A percentile compares a stretch with the other conserved stretches of the same genome.
Evolutionary conservation across 768 basidiomycete species (phyloP).

Genomic region (Hericium coralloides): DNA sequence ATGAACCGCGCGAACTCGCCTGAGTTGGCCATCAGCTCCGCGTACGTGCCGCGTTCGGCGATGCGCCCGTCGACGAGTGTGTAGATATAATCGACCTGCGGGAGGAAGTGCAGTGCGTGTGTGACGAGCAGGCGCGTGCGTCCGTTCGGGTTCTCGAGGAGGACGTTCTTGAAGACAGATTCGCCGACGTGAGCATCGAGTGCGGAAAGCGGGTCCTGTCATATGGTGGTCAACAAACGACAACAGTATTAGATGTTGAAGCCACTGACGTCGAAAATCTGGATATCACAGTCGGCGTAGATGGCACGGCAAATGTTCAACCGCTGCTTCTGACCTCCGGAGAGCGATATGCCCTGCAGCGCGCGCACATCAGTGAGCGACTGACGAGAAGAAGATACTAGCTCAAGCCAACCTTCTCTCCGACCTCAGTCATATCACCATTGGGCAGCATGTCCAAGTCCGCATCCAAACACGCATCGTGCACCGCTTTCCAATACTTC

Average conservation of each 20-base stretch:
- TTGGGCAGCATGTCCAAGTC: conserved; percentile 71
- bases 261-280: conserved; percentile 69
- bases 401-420: conserved; percentile 41
- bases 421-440: conserved; percentile 80
- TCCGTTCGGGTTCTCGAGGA: conserved; percentile 48
- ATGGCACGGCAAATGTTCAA: conserved; percentile 82
- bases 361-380: too few relatives aligned
- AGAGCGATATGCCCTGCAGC: conserved; percentile 69
- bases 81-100: conserved; percentile 80
- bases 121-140: conserved; percentile 89
- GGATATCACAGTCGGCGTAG: conserved; percentile 79
- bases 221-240: too few relatives aligned
- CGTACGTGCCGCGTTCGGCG: conserved; percentile 73
- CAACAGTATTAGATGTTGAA: too few relatives aligned
- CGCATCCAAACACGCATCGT: conserved; percentile 68
- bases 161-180: conserved; percentile 76
- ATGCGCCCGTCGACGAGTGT: conserved; percentile 70
- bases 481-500: conserved; percentile 73
- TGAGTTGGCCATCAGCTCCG: conserved; percentile 52
- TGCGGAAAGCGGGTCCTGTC: conserved; percentile 78
- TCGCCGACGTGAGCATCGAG: conserved; percentile 91
- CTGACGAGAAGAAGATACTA: too few relatives aligned
- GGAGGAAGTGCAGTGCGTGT: conserved; percentile 85
- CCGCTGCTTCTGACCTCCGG: conserved; percentile 75
- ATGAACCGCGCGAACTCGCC: conserved; percentile 45